Base-by-base conservation (phyloP, 208 protist genomes). In the Leishmania guyanensis region DNA sequence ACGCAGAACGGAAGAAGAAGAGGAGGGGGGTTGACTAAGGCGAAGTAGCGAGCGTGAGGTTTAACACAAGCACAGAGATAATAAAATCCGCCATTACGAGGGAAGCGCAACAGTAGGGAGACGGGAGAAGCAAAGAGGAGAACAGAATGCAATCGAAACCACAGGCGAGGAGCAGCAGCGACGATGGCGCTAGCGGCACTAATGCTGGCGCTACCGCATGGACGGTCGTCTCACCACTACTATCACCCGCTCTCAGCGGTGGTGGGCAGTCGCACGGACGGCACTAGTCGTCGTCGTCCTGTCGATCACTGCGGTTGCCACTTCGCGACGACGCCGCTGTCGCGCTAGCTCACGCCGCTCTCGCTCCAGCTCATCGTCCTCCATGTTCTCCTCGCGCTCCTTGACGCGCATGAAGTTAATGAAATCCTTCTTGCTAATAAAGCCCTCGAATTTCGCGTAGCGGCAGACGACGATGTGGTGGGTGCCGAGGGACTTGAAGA, bases 381-480 rank as follows among this genome's bases (percentile, higher is more conserved):
- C 86, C 84, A 92, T 87, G 81, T 88, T 84, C 81, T 92, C 85
- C 83, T 92, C 86, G 29, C 86, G 64, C 73, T 95, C 91, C 80
- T 89, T 88, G 26, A 77, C 74, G 26, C 90, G 88, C 85, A 95
- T 90, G 80, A 95, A 96, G 58, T 90, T 78, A n/a, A 96, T 87
- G n/a, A 96, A 83, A 50, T 96, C 92, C 78, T 96, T 96, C 62
- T 94, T 93, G 73, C 90, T 94, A 36, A 96, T 81, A 62, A 94
- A 91, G 14, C 92, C 92, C 66, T 89, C 86, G 56, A 96, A 92
- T 78, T 88, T 87, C 17, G 92, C 84, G 72, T 89, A 88, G 69
- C 89, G 87, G 70, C 87, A 89, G 39, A 94, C 90, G n/a, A 94
- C 79, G 48, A 94, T 91, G 77, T 93, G 90, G 36, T 90, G 91